phyloP scores from a whole-genome alignment of 176 grass and related monocot genomes.

The Microstegium vimineum region DNA sequence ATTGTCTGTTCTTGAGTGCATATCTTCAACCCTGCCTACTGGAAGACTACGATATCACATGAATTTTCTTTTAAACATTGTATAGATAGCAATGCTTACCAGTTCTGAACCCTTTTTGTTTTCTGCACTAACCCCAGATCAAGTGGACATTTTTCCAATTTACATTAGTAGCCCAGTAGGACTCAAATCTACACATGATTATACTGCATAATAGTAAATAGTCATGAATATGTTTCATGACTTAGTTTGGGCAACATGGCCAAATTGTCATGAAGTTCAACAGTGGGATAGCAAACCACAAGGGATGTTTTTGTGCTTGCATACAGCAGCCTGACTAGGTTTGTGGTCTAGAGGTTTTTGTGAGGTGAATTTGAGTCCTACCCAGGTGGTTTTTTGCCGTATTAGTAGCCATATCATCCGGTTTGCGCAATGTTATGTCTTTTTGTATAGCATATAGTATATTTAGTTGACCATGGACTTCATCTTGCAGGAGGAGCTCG shows the following conservation, averaged over 20 bases:
- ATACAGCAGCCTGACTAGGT: not conserved
- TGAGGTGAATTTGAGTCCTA: not conserved
- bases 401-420: not conserved
- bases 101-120: not conserved
- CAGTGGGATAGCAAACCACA: not conserved
- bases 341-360: not conserved
- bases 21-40: not conserved
- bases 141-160: not conserved
- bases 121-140: not conserved
- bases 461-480: slow-evolving; percentile 39
- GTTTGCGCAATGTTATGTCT: not conserved
- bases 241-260: not conserved
- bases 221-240: not conserved
- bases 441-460: slow-evolving; percentile 10
- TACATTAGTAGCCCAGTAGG: not conserved
- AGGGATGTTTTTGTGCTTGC: not conserved
- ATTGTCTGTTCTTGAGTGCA: too few relatives aligned
- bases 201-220: not conserved
- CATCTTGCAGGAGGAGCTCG: slow-evolving; percentile 76
- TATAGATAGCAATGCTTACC: not conserved
- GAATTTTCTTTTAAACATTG: not conserved
- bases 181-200: not conserved
- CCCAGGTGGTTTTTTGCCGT: not conserved
- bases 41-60: not conserved
- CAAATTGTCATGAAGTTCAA: not conserved